These are phyloP conservation scores for Platanthera zijinensis DNA, from an alignment of 106 monocot genomes.

Conservation along the genomic window DNA sequence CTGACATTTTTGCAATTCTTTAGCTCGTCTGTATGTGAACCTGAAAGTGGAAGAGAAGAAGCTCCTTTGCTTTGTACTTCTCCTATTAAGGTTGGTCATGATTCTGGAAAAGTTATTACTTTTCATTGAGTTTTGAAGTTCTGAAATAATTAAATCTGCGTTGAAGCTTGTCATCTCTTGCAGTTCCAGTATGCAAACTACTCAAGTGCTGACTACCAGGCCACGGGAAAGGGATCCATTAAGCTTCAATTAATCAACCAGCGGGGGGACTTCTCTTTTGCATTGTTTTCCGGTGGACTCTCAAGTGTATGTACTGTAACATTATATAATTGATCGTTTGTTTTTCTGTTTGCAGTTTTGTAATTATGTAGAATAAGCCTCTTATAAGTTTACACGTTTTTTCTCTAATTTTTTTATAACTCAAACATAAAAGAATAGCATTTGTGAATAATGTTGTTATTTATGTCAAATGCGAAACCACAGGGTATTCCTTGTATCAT, in stretches of 20 bases:
- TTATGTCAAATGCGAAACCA: not conserved
- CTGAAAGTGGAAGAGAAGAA: slow-evolving; percentile 39
- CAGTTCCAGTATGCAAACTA: slow-evolving; percentile 91
- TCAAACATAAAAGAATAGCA: not conserved
- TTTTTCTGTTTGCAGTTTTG: not conserved
- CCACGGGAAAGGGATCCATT: slow-evolving; percentile 55
- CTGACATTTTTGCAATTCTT: not conserved
- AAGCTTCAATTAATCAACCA: slow-evolving; percentile 91
- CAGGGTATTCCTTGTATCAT: too few relatives aligned
- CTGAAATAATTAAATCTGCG: not conserved
- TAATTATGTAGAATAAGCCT: not conserved
- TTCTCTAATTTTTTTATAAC: not conserved
- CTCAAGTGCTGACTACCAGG: slow-evolving; percentile 32
- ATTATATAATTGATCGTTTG: not conserved
- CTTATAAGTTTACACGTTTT: not conserved
- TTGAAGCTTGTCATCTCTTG: slow-evolving; percentile 18
- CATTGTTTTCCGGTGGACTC: slow-evolving; percentile 75
- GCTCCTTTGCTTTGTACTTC: slow-evolving; percentile 72
- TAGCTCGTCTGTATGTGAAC: slow-evolving; percentile 56
- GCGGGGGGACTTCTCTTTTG: slow-evolving; percentile 91
- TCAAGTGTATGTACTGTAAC: slow-evolving; percentile 41
- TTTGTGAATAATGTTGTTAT: not conserved
- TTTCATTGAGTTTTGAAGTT: not conserved
- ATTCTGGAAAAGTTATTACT: not conserved
- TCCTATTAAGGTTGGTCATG: slow-evolving; percentile 70